Conservation (phyloP, 1,139 yeast species). For the Dujonia santamariae region DNA sequence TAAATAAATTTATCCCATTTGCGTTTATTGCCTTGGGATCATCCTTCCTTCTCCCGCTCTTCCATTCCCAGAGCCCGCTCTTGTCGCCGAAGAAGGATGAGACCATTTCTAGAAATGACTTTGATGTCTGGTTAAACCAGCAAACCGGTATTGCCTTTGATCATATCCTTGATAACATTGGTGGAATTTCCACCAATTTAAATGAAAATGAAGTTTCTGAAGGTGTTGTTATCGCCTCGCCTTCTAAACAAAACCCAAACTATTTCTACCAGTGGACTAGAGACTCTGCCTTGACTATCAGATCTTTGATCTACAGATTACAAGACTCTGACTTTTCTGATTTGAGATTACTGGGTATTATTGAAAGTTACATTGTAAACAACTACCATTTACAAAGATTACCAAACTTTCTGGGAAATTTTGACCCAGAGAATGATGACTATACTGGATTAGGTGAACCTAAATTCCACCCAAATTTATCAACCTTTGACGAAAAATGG, state of each 20-base stretch:
- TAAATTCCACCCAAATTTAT: constrained; percentile 66
- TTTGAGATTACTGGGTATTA: constrained; percentile 23
- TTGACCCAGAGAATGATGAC: constrained; percentile 27
- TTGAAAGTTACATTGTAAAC: constrained; percentile 62
- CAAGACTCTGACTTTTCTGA: constrained; percentile 30
- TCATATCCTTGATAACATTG: constrained; percentile 60
- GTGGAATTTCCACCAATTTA: constrained; percentile 39
- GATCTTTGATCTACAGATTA: constrained; percentile 56
- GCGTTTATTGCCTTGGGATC: too few species aligned
- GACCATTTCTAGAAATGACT: constrained; percentile 23
- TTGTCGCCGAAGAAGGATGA: not conserved
- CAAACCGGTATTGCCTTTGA: constrained; percentile 52
- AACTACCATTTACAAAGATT: constrained; percentile 60
- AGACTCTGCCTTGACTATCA: constrained; percentile 82
- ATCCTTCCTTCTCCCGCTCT: not conserved
- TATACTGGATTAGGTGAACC: constrained; percentile 82
- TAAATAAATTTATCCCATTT: too few species aligned
- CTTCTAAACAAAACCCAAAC: constrained; percentile 65
- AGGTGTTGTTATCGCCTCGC: constrained; percentile 85
- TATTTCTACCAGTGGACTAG: constrained; percentile 90
- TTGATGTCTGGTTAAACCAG: constrained; percentile 54
- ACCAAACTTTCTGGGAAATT: constrained; percentile 66
- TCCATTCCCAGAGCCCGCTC: constrained; percentile 1
- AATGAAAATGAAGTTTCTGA: constrained; percentile 39
- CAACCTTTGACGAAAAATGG: constrained; percentile 66